A percentile compares a stretch with the other conserved stretches of the same genome.
These are phyloP conservation scores for Aureobasidium sp. DNA, from an alignment of 2,329 filamentous ascomycete species.

Conservation along the genomic window DNA sequence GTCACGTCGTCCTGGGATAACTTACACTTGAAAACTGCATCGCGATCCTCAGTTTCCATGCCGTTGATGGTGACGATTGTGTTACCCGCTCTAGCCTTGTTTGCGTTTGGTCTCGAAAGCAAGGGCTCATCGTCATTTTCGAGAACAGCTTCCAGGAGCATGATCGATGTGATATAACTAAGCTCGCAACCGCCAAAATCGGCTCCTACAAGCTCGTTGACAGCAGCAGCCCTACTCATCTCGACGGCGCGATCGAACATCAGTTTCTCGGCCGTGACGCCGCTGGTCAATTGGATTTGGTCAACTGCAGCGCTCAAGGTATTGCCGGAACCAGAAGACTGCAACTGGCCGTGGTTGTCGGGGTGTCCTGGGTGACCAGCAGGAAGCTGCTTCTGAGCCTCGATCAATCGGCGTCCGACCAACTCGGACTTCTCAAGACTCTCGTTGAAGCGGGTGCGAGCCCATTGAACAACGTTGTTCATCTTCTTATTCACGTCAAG, in stretches of 20 bases:
- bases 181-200: slow-evolving; percentile 59
- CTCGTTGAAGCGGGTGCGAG: slow-evolving; percentile 89
- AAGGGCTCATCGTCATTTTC: slow-evolving; percentile 64
- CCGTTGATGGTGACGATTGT: slow-evolving; percentile 39
- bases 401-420: slow-evolving; percentile 78
- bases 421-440: slow-evolving; percentile 94
- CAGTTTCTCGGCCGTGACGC: slow-evolving; percentile 88
- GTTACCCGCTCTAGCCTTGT: slow-evolving; percentile 41
- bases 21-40: slow-evolving; percentile 67
- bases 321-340: slow-evolving; percentile 42
- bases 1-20: slow-evolving; percentile 15
- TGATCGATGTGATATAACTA: slow-evolving; percentile 85
- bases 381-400: slow-evolving; percentile 78
- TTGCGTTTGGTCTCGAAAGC: slow-evolving; percentile 39
- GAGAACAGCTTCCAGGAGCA: slow-evolving; percentile 89
- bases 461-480: slow-evolving; percentile 93
- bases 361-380: slow-evolving; percentile 81
- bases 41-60: slow-evolving; percentile 62
- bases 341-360: slow-evolving; percentile 60
- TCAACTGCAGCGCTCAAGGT: slow-evolving; percentile 61
- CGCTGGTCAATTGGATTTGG: slow-evolving; percentile 75
- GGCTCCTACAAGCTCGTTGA: slow-evolving; percentile 84
- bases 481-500: slow-evolving; percentile 60
- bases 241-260: slow-evolving; percentile 98
- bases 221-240: slow-evolving; percentile 90